Conservation (phyloP, 2,329 filamentous ascomycete genomes). For the Pyrenochaeta sp. region DNA sequence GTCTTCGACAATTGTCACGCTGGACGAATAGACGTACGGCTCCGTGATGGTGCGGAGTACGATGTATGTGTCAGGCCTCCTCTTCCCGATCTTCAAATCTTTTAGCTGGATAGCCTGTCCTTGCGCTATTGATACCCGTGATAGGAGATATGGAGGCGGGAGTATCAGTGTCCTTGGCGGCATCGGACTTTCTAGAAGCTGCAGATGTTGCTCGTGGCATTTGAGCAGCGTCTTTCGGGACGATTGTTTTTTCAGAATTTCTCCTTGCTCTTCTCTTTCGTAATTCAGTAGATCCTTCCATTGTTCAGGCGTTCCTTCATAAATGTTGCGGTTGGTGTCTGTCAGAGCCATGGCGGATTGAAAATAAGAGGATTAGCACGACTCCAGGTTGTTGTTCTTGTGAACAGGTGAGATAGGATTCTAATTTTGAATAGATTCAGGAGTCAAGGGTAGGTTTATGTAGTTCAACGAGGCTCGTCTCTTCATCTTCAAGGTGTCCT, state of each 20-base stretch:
- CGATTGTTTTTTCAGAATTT: slow-evolving; percentile 4
- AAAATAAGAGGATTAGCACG: neutral
- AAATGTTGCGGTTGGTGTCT: slow-evolving; percentile 17
- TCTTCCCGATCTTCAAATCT: slow-evolving; percentile 12
- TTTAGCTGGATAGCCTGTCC: slow-evolving; percentile 11
- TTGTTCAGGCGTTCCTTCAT: slow-evolving; percentile 29
- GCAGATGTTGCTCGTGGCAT: slow-evolving; percentile 22
- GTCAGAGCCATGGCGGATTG: slow-evolving; percentile 14
- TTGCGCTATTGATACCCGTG: slow-evolving; percentile 8
- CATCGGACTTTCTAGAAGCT: slow-evolving; percentile 20
- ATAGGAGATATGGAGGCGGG: slow-evolving; percentile 28
- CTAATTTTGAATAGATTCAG: neutral
- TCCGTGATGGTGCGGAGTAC: slow-evolving; percentile 24
- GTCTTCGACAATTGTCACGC: slow-evolving; percentile 28
- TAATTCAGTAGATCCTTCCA: slow-evolving; percentile 22
- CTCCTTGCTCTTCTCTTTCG: slow-evolving; percentile 4
- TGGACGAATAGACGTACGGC: slow-evolving; percentile 31
- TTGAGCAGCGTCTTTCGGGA: slow-evolving; percentile 18
- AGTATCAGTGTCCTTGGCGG: slow-evolving; percentile 24
- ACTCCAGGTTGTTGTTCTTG: neutral
- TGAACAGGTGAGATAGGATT: neutral
- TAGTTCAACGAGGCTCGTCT: neutral
- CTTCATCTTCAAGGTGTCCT: slow-evolving; percentile 29
- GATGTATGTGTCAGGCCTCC: slow-evolving; percentile 12
- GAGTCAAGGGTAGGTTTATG: neutral